phyloP scores from a whole-genome alignment of 768 basidiomycete species.

The Roridomyces roridus region DNA sequence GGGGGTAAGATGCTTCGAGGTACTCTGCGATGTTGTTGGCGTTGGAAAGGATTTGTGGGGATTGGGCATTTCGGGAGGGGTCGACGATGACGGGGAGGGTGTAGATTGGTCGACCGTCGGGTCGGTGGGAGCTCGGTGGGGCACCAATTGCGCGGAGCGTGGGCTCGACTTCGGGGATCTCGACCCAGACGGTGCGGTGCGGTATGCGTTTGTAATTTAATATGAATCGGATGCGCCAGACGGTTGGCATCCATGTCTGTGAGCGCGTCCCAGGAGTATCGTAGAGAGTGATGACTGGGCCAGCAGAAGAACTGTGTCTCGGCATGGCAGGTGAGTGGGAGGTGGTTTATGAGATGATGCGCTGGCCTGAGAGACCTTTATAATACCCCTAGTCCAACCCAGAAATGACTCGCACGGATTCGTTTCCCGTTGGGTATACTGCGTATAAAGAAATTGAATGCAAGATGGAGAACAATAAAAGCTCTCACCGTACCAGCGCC shows the following conservation, averaged over 20 bases:
- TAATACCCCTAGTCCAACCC: too few relatives aligned
- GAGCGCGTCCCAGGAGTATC: slow-evolving; percentile 3
- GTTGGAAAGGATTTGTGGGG: slow-evolving; percentile 63
- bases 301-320: background rate
- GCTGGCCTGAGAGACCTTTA: too few relatives aligned
- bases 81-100: slow-evolving; percentile 75
- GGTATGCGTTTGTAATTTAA: slow-evolving; percentile 79
- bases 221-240: slow-evolving; percentile 71
- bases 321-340: background rate
- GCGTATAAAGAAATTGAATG: too few relatives aligned
- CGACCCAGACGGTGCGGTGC: slow-evolving; percentile 74
- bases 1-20: slow-evolving; percentile 71
- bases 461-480: too few relatives aligned
- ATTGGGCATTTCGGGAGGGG: slow-evolving; percentile 48
- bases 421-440: too few relatives aligned
- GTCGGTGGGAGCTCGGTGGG: slow-evolving; percentile 56
- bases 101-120: slow-evolving; percentile 67
- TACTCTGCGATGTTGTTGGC: slow-evolving; percentile 72
- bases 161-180: slow-evolving; percentile 70
- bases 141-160: slow-evolving; percentile 65
- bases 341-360: too few relatives aligned
- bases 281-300: slow-evolving; percentile 4
- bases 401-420: too few relatives aligned
- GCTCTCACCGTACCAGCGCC: too few relatives aligned
- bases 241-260: slow-evolving; percentile 23